These are phyloP conservation scores for Ramichloridium luteum DNA, from an alignment of 2,329 filamentous ascomycete genomes.

Conservation along the genomic window DNA sequence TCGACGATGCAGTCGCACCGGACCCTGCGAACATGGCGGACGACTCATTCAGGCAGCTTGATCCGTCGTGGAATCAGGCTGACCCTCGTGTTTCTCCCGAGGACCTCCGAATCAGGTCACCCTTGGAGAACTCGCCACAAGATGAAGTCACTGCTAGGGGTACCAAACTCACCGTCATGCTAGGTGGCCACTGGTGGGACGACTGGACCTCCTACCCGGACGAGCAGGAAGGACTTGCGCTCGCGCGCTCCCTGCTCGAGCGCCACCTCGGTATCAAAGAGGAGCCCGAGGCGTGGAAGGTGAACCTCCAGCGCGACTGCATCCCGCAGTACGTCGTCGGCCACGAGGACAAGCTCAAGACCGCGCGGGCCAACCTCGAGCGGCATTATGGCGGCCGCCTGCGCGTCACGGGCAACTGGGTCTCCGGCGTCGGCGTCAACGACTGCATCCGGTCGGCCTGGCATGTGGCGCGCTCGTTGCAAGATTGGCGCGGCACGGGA, in stretches of 20 bases:
- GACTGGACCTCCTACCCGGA: slow-evolving; percentile 49
- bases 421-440: slow-evolving; percentile 37
- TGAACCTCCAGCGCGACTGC: slow-evolving; percentile 54
- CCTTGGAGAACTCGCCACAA: too few species aligned
- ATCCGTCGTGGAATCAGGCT: slow-evolving; percentile 14
- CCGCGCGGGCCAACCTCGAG: slow-evolving; percentile 44
- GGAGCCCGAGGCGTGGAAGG: slow-evolving; percentile 48
- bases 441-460: slow-evolving; percentile 44
- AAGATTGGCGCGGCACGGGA: slow-evolving; percentile 21
- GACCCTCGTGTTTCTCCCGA: slow-evolving; percentile 15
- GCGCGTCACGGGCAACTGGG: slow-evolving; percentile 44
- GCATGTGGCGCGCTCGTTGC: slow-evolving; percentile 37
- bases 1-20: slow-evolving; percentile 55
- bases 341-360: slow-evolving; percentile 51
- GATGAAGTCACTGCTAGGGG: slow-evolving; percentile 36
- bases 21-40: slow-evolving; percentile 11
- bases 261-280: slow-evolving; percentile 63
- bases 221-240: slow-evolving; percentile 51
- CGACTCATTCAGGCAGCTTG: background rate
- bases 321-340: slow-evolving; percentile 86
- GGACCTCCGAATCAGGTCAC: too few species aligned
- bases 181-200: slow-evolving; percentile 89
- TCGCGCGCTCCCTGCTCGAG: slow-evolving; percentile 57
- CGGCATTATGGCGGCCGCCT: slow-evolving; percentile 49
- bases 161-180: slow-evolving; percentile 85